Evolutionary conservation across 441 rosid genomes (phyloP), one percentile per base, ranked within the genome.

Genomic region (Bocquillonia castaneifolia): DNA sequence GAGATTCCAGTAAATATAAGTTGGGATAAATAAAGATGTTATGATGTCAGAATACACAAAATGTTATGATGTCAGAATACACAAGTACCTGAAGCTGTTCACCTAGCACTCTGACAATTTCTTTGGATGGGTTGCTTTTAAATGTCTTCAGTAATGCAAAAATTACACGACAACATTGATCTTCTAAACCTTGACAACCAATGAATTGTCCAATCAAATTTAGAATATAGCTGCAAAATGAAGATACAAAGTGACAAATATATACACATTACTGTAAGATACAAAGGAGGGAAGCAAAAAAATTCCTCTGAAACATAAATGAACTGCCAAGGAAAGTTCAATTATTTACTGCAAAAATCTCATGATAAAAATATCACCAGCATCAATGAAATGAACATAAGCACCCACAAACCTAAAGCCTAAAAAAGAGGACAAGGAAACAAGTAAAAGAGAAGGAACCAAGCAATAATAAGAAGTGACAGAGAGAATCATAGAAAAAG

Each of bases 71-170:
- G 42, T 47, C 55, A 54, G 51, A 66, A 71, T 75, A 72, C 45
- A 72, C 64, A 76, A 45, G 36, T 74, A 92, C 98, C 95, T 92
- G 99, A 74, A 95, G 94, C 70, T 90, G 98, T 78, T 92, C 96
- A 57, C 99, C 98, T 42, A 92, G 87, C 74, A 90, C 95, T 81
- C 68, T 71, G 44, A 80, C 74, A 81, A 77, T 77, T 78, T 85
- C 97, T 72, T 80, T 79, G 55, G 98, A 83, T 48, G 85, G 84
- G 72, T 84, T 85, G 73, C 71, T 78, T 79, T 82, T 80, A 65
- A 85, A 82, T 71, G 77, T 77, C 75, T 83, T 81, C 72, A 88
- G 84, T 70, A 92, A 83, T 47, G 82, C 81, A 63, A 88, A 86
- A 67, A 90, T 83, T 62, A 95, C 77, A 59, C 78, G 77, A 78